phyloP scores from a whole-genome alignment of 1,139 yeast species.

The Yamadazyma atmosphaerica region DNA sequence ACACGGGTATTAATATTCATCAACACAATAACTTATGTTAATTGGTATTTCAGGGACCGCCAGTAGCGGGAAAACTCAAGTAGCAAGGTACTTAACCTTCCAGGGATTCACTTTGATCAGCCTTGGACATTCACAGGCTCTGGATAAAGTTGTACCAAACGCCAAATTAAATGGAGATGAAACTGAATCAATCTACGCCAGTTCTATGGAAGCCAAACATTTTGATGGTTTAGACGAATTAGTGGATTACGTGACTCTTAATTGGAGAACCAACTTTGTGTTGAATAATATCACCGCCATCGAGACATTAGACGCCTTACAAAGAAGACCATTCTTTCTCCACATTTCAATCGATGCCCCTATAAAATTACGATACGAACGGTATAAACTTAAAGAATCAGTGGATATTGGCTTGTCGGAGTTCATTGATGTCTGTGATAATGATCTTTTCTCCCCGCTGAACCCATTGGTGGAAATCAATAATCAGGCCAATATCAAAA shows the following conservation, averaged over 20 bases:
- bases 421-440: slow-evolving; percentile 51
- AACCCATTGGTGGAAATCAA: slow-evolving; percentile 50
- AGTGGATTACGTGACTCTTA: slow-evolving; percentile 62
- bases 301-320: slow-evolving; percentile 47
- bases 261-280: slow-evolving; percentile 70
- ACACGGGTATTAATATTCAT: too few species aligned
- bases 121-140: slow-evolving; percentile 8
- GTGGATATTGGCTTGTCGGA: slow-evolving; percentile 29
- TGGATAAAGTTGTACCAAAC: background rate
- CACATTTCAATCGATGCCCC: slow-evolving; percentile 85
- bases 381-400: slow-evolving; percentile 35
- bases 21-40: slow-evolving; percentile 46
- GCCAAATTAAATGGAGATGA: slow-evolving; percentile 2
- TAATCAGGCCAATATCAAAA: slow-evolving; percentile 57
- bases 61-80: slow-evolving; percentile 69
- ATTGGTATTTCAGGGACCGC: slow-evolving; percentile 76
- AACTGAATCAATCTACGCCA: slow-evolving; percentile 7
- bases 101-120: slow-evolving; percentile 54
- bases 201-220: slow-evolving; percentile 13
- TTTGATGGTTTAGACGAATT: slow-evolving; percentile 46
- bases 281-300: slow-evolving; percentile 50
- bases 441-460: slow-evolving; percentile 33
- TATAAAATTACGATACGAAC: slow-evolving; percentile 48
- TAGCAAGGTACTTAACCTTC: slow-evolving; percentile 54
- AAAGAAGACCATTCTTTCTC: slow-evolving; percentile 81